These are phyloP conservation scores for Aspergillus fischeri DNA, from an alignment of 2,329 filamentous ascomycete species.

Conservation along the genomic window DNA sequence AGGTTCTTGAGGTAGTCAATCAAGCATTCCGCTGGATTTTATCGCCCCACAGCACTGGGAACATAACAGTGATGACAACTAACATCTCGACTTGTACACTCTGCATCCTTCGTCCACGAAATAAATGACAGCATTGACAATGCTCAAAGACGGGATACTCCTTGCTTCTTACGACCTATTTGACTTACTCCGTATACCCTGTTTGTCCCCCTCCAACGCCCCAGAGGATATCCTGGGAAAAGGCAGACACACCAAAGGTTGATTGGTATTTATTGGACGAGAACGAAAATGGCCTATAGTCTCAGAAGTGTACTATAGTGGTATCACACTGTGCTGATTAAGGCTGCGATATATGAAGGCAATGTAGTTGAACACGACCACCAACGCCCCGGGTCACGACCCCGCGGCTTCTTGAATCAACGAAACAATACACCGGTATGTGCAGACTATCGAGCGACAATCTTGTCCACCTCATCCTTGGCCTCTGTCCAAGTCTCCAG, in stretches of 20 bases:
- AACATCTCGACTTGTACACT: neutral
- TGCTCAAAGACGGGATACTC: neutral
- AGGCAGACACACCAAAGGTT: neutral
- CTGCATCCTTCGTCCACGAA: no score
- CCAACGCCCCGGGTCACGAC: no score
- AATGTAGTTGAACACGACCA: neutral
- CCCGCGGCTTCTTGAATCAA: neutral
- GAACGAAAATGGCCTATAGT: neutral
- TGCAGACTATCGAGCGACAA: constrained; percentile 47
- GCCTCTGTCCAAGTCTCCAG: constrained; percentile 92
- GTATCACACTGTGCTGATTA: neutral
- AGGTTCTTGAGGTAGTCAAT: neutral
- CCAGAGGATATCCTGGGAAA: neutral
- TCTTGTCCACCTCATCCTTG: constrained; percentile 80
- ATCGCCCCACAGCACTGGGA: neutral
- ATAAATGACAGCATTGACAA: neutral
- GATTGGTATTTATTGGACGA: neutral
- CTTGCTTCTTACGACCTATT: neutral
- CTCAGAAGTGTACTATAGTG: neutral
- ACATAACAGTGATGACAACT: no score
- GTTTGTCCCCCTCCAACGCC: neutral
- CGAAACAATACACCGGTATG: neutral
- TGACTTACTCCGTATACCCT: neutral
- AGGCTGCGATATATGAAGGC: neutral
- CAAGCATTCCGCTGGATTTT: neutral